Evolutionary conservation across 139 green algal genomes (phyloP), one percentile per base, ranked within the genome.

Genomic region (Coelastrella sp.): DNA sequence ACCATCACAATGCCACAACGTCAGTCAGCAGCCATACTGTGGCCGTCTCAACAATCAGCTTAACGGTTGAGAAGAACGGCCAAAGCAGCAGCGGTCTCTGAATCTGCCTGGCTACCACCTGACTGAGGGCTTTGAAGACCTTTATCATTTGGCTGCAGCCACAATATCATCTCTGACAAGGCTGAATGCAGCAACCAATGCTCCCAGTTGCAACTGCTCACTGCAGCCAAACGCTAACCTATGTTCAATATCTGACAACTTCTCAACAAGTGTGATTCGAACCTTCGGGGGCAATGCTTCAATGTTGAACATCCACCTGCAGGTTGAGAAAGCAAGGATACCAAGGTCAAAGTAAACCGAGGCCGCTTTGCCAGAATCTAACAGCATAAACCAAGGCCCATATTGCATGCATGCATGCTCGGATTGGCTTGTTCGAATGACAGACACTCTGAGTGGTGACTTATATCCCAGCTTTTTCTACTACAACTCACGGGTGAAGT

Each of bases 121-220:
- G n/a, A n/a, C n/a, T n/a, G n/a, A n/a, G n/a, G n/a, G n/a, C n/a
- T n/a, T n/a, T n/a, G n/a, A n/a, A n/a, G n/a, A n/a, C n/a, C n/a
- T n/a, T n/a, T n/a, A n/a, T n/a, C n/a, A 86, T 51, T 86, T 25
- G 9, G 91, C 93, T 9, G 90, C 88, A 8, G 74, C 74, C 2
- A 94, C 94, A 34, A 98, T 95, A 11, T 83, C 67, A 69, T 95
- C 89, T 34, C 92, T 86, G 1, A 94, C 94, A 19, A 92, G 87
- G n/a, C 89, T 80, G 81, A 99, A 99, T 0, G 93, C 92, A 3
- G 85, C 94, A 27, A 96, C 93, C 27, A 98, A 62, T 2, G 92
- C 90, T 0, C 96, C 96, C 74, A 99, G 86, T 92, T 99, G 96
- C 83, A 98, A 81, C 51, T 88, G 87, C 77, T 99, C 96, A 40